Conservation (phyloP, 1,284 basidiomycete species). For the Filobasidium uniguttulatum region DNA sequence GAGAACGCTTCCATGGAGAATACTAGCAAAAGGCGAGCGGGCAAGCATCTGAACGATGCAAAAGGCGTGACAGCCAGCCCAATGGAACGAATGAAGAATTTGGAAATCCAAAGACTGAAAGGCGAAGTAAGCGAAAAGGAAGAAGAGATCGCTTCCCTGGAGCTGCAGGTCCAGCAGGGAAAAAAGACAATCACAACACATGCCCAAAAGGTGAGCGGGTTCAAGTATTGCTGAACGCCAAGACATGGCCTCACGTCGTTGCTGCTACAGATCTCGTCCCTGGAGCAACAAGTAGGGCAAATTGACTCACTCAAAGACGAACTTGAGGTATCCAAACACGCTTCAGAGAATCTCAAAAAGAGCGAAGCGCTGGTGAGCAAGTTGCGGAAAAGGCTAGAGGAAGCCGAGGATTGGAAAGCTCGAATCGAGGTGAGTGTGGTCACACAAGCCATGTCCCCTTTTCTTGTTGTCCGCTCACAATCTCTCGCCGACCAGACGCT, state of each 20-base stretch:
- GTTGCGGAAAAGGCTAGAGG: not conserved
- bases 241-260: not conserved
- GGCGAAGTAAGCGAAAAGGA: not conserved
- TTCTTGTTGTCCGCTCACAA: not conserved
- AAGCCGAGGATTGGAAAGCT: not conserved
- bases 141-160: not conserved
- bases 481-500: not conserved
- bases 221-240: not conserved
- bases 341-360: constrained; percentile 1
- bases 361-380: not conserved
- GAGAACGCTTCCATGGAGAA: no score
- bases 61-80: not conserved
- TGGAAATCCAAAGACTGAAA: not conserved
- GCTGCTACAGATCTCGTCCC: not conserved
- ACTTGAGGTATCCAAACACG: not conserved
- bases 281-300: not conserved
- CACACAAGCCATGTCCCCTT: not conserved
- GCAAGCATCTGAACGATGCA: no score
- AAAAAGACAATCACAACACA: not conserved
- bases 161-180: not conserved
- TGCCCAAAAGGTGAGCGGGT: not conserved
- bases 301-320: not conserved
- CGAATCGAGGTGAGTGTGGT: not conserved
- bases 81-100: constrained; percentile 3
- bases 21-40: no score